Base-by-base conservation (phyloP, 2,329 filamentous ascomycete genomes). In the Cryphonectria naterciae region DNA sequence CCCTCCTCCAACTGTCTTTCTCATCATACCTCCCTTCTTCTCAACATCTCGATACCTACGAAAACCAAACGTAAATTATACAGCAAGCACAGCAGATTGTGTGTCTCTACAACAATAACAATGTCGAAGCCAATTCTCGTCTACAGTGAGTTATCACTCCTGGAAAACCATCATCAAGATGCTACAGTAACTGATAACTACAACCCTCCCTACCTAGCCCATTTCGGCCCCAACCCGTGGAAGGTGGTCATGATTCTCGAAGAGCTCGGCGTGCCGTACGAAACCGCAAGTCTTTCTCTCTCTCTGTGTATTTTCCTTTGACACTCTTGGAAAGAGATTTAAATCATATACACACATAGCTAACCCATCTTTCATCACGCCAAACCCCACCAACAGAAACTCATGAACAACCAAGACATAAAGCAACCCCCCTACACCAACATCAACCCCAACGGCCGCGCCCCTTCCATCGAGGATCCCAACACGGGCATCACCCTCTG, bases 401-500 rank as follows among this genome's bases (percentile, higher is more conserved):
- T 56, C 25, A 41, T 62, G 17, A 15, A 19, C 46, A 32, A 39
- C 25, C n/a, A 65, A 43, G 41, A 41, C 19, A 46, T 70, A 13
- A 72, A 72, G 52, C 19, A 61, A 17, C 35, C 49, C 22, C 60
- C 68, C 17, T 72, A 66, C 19, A 70, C 62, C 46, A 54, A 68
- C 25, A 32, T 72, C 41, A 72, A 72, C 43, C 71, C 71, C 54
- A 70, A 72, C 37, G 71, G 71, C 4, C 71, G 74, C 35, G 67
- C 82, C 1, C 82, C 80, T 1, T 80, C 81, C 43, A 76, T 85
- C 52, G 77, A 85, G 69, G 84, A 86, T 68, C 80, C 82, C 35
- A 80, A 81, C 46, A 85, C 83, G 67, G 80, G 79, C 67, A 76
- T 86, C 56, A 79, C 78, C 0, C 77, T 83, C 56, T 86, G 83